phyloP scores from a whole-genome alignment of 2,329 filamentous ascomycete genomes.

The Ophiostoma sp. region DNA sequence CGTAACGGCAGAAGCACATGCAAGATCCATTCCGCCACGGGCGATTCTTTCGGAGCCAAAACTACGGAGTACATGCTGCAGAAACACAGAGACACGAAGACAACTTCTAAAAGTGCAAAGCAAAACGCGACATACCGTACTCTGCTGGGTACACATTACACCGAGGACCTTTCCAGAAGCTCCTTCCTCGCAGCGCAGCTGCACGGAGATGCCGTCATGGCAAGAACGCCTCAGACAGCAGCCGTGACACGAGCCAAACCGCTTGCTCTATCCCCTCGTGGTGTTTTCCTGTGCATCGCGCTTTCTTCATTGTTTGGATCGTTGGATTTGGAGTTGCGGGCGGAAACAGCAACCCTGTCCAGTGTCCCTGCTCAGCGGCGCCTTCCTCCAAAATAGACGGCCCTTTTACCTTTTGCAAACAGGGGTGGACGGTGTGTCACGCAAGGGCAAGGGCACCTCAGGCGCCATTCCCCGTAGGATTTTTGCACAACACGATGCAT shows the following conservation, averaged over 20 bases:
- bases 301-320: background rate
- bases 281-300: background rate
- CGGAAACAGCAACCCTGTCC: slow-evolving; percentile 3
- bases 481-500: slow-evolving; percentile 6
- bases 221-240: slow-evolving; percentile 18
- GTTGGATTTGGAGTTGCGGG: background rate
- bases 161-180: slow-evolving; percentile 10
- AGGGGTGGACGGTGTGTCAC: background rate
- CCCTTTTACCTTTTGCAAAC: slow-evolving; percentile 13
- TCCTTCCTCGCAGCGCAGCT: background rate
- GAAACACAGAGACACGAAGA: background rate
- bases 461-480: slow-evolving; percentile 4
- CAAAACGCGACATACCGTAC: background rate
- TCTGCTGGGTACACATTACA: background rate
- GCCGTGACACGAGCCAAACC: slow-evolving; percentile 15
- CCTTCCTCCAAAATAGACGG: slow-evolving; percentile 17
- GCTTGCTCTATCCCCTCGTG: slow-evolving; percentile 12
- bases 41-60: background rate
- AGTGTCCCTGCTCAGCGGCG: background rate
- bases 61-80: background rate
- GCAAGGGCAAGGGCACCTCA: background rate
- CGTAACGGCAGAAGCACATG: slow-evolving; percentile 12
- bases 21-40: background rate
- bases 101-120: background rate
- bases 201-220: slow-evolving; percentile 21